Evolutionary conservation across 495 filamentous ascomycete genomes (phyloP).

Genomic region (Penicillium cinerascens): DNA sequence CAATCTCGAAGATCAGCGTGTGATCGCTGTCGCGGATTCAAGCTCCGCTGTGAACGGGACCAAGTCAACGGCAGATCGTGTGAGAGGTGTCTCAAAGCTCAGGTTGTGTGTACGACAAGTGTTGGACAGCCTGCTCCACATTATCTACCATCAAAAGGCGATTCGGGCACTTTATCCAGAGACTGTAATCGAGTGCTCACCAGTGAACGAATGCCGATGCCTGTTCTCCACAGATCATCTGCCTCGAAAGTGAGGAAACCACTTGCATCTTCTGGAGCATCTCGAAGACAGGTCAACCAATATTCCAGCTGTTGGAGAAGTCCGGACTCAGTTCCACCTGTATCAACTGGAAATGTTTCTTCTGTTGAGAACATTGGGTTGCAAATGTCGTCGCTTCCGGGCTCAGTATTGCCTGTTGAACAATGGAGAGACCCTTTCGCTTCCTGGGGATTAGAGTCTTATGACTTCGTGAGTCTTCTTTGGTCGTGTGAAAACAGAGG

Average conservation of each 20-base stretch:
- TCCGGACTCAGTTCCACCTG: not conserved
- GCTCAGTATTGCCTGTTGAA: not conserved
- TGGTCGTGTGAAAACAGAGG: not conserved
- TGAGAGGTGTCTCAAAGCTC: conserved; percentile 28
- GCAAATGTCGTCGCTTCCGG: not conserved
- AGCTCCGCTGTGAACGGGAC: conserved; percentile 37
- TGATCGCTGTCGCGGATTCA: conserved; percentile 42
- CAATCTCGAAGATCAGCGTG: conserved; percentile 39
- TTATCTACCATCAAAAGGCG: conserved; percentile 3
- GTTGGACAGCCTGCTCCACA: conserved; percentile 12
- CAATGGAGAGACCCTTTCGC: conserved; percentile 2
- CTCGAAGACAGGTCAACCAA: not conserved
- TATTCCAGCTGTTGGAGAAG: conserved; percentile 3
- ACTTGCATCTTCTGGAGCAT: not conserved
- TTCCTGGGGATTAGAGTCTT: not conserved
- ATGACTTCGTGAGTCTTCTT: conserved; percentile 1
- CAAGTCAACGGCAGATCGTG: conserved; percentile 25
- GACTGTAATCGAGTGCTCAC: conserved; percentile 1
- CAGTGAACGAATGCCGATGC: not conserved
- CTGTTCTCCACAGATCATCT: conserved; percentile 15
- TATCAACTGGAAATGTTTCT: not conserved
- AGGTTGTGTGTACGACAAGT: conserved; percentile 24
- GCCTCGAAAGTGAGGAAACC: conserved; percentile 14
- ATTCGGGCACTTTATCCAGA: not conserved
- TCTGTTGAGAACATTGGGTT: not conserved